These are phyloP conservation scores for Aspergillus unguis DNA, from an alignment of 2,329 filamentous ascomycete species.

Conservation along the genomic window DNA sequence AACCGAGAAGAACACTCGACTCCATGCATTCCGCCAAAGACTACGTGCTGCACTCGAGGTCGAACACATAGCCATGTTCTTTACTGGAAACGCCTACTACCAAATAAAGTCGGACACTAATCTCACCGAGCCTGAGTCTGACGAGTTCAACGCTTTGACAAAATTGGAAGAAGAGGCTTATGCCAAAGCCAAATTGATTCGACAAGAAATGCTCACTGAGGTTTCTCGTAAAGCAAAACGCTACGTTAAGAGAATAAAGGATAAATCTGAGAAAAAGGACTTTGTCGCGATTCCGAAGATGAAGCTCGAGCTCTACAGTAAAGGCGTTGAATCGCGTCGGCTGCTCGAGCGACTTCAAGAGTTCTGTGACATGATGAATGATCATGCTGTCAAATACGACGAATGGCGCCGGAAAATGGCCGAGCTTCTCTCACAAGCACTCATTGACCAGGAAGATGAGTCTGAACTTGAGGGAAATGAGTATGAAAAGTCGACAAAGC, in stretches of 20 bases:
- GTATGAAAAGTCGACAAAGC: constrained; percentile 79
- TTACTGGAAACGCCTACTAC: constrained; percentile 76
- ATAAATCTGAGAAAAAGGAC: constrained; percentile 50
- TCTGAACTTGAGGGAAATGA: constrained; percentile 81
- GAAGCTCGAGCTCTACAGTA: constrained; percentile 48
- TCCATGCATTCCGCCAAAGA: constrained; percentile 61
- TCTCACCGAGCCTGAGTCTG: constrained; percentile 63
- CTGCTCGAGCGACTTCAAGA: constrained; percentile 64
- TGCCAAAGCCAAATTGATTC: constrained; percentile 70
- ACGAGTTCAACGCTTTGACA: constrained; percentile 64
- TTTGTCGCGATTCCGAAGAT: constrained; percentile 65
- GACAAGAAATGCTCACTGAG: constrained; percentile 71
- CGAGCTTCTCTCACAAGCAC: constrained; percentile 66
- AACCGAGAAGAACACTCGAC: constrained; percentile 43
- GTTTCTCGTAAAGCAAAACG: constrained; percentile 57
- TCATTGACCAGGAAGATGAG: constrained; percentile 79
- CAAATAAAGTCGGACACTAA: constrained; percentile 72
- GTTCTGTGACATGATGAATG: constrained; percentile 65
- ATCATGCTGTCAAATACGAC: constrained; percentile 67
- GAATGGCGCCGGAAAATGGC: constrained; percentile 73
- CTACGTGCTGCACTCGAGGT: constrained; percentile 73
- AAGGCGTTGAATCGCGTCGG: constrained; percentile 69
- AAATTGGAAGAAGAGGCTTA: constrained; percentile 70
- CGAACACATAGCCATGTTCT: constrained; percentile 79
- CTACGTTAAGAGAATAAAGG: constrained; percentile 62